These are phyloP conservation scores for Patellaria atrata DNA, from an alignment of 495 filamentous ascomycete species.

Conservation along the genomic window DNA sequence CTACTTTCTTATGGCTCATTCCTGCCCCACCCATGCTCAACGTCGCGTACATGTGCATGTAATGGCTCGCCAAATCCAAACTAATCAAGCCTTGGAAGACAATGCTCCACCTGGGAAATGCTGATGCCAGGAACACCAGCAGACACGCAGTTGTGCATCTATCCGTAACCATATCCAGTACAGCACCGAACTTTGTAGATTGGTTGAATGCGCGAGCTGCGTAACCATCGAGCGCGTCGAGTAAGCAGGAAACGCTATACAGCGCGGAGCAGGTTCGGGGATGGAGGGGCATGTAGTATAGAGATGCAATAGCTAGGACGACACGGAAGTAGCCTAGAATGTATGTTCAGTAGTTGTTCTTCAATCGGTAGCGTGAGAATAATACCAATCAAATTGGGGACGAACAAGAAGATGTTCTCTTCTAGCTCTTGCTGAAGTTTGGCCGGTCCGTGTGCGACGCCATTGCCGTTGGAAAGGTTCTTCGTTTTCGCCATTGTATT, in stretches of 20 bases:
- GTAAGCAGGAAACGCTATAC: slow-evolving; percentile 81
- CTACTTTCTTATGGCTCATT: slow-evolving; percentile 87
- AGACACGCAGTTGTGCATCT: slow-evolving; percentile 90
- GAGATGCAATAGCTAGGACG: slow-evolving; percentile 74
- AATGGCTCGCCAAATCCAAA: slow-evolving; percentile 87
- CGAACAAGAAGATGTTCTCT: slow-evolving; percentile 94
- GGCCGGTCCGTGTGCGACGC: slow-evolving; percentile 5
- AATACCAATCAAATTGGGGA: slow-evolving; percentile 83
- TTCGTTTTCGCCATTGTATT: slow-evolving; percentile 2
- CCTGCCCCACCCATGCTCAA: slow-evolving; percentile 62
- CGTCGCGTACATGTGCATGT: slow-evolving; percentile 97
- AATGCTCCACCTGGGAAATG: slow-evolving; percentile 83
- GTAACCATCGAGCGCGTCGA: slow-evolving; percentile 87
- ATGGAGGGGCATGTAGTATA: slow-evolving; percentile 98
- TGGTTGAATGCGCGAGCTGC: slow-evolving; percentile 81
- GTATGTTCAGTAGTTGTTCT: background rate
- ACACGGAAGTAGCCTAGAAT: slow-evolving; percentile 70
- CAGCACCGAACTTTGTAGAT: slow-evolving; percentile 85
- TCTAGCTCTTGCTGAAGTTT: slow-evolving; percentile 25
- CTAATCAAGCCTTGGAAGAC: slow-evolving; percentile 87
- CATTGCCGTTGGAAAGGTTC: slow-evolving; percentile 14
- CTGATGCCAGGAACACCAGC: slow-evolving; percentile 81
- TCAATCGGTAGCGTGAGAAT: slow-evolving; percentile 6
- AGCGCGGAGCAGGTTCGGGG: slow-evolving; percentile 84
- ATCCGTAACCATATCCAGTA: slow-evolving; percentile 95